Percentiles rank a stretch among this genome's conserved stretches.
Evolutionary conservation across 106 monocot genomes (phyloP).

Genomic region (Platanthera guangdongensis): DNA sequence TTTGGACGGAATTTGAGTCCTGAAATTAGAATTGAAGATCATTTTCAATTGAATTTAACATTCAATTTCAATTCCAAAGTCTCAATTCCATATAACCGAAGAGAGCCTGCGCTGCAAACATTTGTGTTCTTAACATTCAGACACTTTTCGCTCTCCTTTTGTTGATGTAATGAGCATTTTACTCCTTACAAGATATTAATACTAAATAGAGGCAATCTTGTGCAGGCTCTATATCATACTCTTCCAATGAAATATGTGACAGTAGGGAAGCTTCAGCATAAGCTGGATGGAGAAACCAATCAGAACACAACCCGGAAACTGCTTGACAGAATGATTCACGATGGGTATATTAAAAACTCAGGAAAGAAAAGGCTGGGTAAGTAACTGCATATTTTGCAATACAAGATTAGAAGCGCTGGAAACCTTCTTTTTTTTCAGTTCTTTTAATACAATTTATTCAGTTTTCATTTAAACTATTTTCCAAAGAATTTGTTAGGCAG

Average conservation of each 20-base stretch:
- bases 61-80: no score
- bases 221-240: slow-evolving; percentile 79
- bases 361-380: slow-evolving; percentile 59
- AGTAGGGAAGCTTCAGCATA: slow-evolving; percentile 63
- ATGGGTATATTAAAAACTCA: slow-evolving; percentile 51
- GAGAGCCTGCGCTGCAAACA: no score
- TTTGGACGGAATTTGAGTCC: no score
- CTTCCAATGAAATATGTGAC: slow-evolving; percentile 94
- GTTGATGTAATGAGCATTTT: background rate
- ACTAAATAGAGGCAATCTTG: background rate
- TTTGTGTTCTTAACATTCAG: background rate
- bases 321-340: slow-evolving; percentile 55
- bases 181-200: background rate
- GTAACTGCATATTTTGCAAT: background rate
- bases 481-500: no score
- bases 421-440: background rate
- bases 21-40: no score
- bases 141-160: background rate
- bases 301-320: slow-evolving; percentile 52
- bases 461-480: no score
- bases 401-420: background rate
- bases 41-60: no score
- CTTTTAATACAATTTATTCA: background rate
- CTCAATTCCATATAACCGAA: no score
- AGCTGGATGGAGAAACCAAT: slow-evolving; percentile 52